phyloP scores from a whole-genome alignment of 1,284 basidiomycete genomes.

The Trametes pubescens region DNA sequence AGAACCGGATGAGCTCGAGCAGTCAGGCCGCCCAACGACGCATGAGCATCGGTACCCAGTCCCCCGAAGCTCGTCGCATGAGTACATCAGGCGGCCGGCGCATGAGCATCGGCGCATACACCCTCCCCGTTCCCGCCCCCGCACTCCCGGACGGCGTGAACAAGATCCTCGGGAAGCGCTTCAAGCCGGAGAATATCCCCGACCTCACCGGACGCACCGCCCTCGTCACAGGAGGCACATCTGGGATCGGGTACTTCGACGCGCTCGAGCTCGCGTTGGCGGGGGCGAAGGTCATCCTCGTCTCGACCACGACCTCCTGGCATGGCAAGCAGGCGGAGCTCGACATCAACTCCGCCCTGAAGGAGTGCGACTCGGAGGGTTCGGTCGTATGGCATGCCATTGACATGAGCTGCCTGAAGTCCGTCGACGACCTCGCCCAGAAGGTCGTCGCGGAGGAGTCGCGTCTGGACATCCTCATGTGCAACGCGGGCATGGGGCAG shows the following conservation, averaged over 20 bases:
- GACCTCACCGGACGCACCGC: slow-evolving; percentile 40
- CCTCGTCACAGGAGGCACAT: slow-evolving; percentile 40
- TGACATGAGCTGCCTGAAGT: slow-evolving; percentile 37
- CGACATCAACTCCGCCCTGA: slow-evolving; percentile 56
- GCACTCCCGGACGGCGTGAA: slow-evolving; percentile 14
- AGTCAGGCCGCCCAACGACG: slow-evolving; percentile 16
- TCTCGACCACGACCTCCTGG: slow-evolving; percentile 40
- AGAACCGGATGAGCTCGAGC: slow-evolving; percentile 16
- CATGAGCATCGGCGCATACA: slow-evolving; percentile 23
- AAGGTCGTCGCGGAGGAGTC: slow-evolving; percentile 34
- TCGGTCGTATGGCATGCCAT: slow-evolving; percentile 37
- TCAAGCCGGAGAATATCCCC: slow-evolving; percentile 39
- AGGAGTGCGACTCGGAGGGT: slow-evolving; percentile 70
- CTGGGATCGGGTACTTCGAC: slow-evolving; percentile 40
- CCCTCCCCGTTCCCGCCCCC: slow-evolving; percentile 21
- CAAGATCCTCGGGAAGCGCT: slow-evolving; percentile 25
- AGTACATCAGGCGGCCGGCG: slow-evolving; percentile 2
- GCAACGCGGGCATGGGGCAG: slow-evolving; percentile 42
- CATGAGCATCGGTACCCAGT: slow-evolving; percentile 10
- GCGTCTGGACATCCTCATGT: slow-evolving; percentile 41
- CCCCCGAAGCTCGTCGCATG: slow-evolving; percentile 13
- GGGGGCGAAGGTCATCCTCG: slow-evolving; percentile 36
- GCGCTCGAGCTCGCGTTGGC: slow-evolving; percentile 40
- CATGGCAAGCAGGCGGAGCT: slow-evolving; percentile 43
- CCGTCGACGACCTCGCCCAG: slow-evolving; percentile 37